phyloP scores from a whole-genome alignment of 352 stramenopile genomes.

The Pythium vanterpoolii region DNA sequence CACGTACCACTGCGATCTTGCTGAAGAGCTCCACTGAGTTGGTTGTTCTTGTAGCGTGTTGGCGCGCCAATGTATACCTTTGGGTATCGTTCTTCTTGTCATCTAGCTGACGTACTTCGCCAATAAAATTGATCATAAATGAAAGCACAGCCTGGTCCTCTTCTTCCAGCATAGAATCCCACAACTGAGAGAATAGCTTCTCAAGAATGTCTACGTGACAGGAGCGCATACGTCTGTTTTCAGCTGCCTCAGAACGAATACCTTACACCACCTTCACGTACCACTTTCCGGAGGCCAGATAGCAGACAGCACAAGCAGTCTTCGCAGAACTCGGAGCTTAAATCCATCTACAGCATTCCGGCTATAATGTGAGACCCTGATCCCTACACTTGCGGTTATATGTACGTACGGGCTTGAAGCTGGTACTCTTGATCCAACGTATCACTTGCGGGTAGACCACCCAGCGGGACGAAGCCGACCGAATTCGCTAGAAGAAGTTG shows the following conservation, averaged over 20 bases:
- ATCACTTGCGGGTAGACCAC: background rate
- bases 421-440: conserved; percentile 12
- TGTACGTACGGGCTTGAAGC: conserved; percentile 16
- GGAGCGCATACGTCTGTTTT: background rate
- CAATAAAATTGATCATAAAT: conserved; percentile 15
- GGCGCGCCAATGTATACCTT: background rate
- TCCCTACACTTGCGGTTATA: background rate
- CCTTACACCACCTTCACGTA: background rate
- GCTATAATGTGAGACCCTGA: background rate
- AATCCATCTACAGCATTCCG: conserved; percentile 17
- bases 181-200: conserved; percentile 10
- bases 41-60: conserved; percentile 19
- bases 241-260: background rate
- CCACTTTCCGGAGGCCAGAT: conserved; percentile 14
- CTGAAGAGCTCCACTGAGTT: conserved; percentile 18
- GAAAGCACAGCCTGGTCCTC: conserved; percentile 3
- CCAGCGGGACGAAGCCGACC: background rate
- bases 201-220: conserved; percentile 15
- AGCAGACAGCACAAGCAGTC: conserved; percentile 16
- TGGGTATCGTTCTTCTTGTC: background rate
- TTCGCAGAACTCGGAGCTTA: conserved; percentile 16
- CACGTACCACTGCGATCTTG: conserved; percentile 20
- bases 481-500: conserved; percentile 7
- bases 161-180: conserved; percentile 15
- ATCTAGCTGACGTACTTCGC: conserved; percentile 9